Evolutionary conservation across 1,139 yeast genomes (phyloP), one percentile per base, ranked within the genome.

Genomic region (Yamadazyma atmosphaerica): DNA sequence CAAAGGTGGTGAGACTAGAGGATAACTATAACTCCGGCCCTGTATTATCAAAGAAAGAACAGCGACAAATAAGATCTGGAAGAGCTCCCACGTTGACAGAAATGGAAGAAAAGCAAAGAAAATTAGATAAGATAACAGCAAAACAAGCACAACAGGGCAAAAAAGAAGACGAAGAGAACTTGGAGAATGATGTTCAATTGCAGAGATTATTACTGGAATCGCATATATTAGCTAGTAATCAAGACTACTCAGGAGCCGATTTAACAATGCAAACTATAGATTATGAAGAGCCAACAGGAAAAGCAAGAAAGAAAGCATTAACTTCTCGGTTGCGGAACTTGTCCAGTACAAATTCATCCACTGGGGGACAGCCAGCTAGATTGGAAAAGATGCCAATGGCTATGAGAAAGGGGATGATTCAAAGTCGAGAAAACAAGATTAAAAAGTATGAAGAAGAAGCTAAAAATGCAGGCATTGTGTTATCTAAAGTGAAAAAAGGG

Each of bases 361-460:
- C 63, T 47, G 43, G 65, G 38, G 65, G 76, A 34, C 42, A 58
- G 43, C 66, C 73, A 32, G 56, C 63, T 39, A 78, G 66, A 40
- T 63, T 83, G 24, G 95, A 86, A 50, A 85, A 80, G 36, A 85
- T 87, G 79, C 96, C 98, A 11, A 89, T 92, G 90, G 60, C 76
- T 16, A 81, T 88, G 72, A 74, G 97, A 42, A 86, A 85, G 55
- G 96, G 96, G 2, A 84, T 90, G 83, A 68, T 86, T 28, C 63
- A 70, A 35, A 75, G 81, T 37, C 74, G 83, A 38, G 61, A 72
- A 31, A 60, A 65, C 16, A 76, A 79, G 44, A 76, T 82, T 25
- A 56, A 65, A 5, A 78, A 77, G 52, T 76, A 73, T 54, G 95
- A 86, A 56, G 66, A 74, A 41, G 89, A 86, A 35, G 97, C 98